Evolutionary conservation across 805 yeast genomes (phyloP).

Genomic region (Wickerhamomyces xylosicus): DNA sequence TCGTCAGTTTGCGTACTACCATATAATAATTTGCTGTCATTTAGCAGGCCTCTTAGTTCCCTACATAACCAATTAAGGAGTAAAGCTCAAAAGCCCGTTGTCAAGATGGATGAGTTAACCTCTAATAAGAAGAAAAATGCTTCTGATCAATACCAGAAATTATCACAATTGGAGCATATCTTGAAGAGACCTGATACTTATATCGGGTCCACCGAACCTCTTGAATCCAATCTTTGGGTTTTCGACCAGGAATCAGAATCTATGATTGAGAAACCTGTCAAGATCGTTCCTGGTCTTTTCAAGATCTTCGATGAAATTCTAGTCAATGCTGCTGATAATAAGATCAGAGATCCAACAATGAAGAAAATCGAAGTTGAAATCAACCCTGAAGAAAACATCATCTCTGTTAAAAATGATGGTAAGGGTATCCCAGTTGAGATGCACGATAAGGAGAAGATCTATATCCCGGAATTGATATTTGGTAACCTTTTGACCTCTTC

Average conservation of each 20-base stretch:
- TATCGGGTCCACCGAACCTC: constrained; percentile 86
- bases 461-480: constrained; percentile 92
- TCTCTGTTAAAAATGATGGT: constrained; percentile 86
- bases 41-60: too few species aligned
- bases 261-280: constrained; percentile 52
- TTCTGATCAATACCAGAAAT: constrained; percentile 79
- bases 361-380: constrained; percentile 75
- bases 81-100: neutral
- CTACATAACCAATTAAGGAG: neutral
- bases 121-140: constrained; percentile 33
- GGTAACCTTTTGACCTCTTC: constrained; percentile 93
- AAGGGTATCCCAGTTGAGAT: constrained; percentile 92
- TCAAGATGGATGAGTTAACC: neutral
- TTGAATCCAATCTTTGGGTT: constrained; percentile 78
- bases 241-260: constrained; percentile 53
- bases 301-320: constrained; percentile 95
- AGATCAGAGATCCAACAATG: constrained; percentile 90
- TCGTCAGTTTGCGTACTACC: too few species aligned
- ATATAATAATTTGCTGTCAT: too few species aligned
- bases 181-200: constrained; percentile 96
- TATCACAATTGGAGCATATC: constrained; percentile 92
- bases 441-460: constrained; percentile 84
- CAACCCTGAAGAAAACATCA: constrained; percentile 60
- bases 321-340: constrained; percentile 98
- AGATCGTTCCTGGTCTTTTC: constrained; percentile 89